A percentile compares a stretch with the other conserved stretches of the same genome.
Conservation (phyloP, 495 filamentous ascomycete genomes). For the Rhypophila decipiens region DNA sequence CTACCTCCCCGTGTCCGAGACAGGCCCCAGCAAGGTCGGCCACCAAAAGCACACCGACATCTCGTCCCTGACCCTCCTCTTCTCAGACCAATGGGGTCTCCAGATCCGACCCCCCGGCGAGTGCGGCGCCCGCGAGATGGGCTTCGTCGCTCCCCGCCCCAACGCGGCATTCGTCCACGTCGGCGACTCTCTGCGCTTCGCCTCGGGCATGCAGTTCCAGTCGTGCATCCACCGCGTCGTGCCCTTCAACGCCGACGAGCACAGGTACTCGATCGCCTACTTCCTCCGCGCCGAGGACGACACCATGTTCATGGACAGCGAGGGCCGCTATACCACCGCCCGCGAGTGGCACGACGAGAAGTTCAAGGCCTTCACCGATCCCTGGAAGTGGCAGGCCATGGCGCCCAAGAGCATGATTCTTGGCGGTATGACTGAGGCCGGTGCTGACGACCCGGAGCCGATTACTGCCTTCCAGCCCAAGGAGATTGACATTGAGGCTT, state of each 20-base stretch:
- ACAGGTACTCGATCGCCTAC: conserved; percentile 54
- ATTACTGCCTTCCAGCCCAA: not conserved
- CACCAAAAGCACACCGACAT: conserved; percentile 57
- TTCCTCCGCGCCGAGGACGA: conserved; percentile 51
- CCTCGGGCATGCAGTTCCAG: conserved; percentile 42
- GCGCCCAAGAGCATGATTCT: conserved; percentile 39
- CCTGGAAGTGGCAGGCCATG: conserved; percentile 36
- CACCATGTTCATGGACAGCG: conserved; percentile 44
- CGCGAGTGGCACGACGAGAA: conserved; percentile 53
- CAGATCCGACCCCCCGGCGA: conserved; percentile 44
- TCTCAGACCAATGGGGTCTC: conserved; percentile 51
- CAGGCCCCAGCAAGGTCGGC: conserved; percentile 35
- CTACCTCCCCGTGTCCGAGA: conserved; percentile 39
- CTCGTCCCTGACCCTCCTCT: conserved; percentile 50
- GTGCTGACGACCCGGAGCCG: conserved; percentile 20
- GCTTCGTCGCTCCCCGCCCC: conserved; percentile 43
- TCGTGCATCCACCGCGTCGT: conserved; percentile 53
- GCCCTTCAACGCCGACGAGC: conserved; percentile 40
- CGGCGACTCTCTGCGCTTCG: conserved; percentile 51
- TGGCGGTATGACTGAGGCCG: conserved; percentile 40
- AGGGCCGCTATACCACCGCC: conserved; percentile 42
- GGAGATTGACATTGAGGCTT: not conserved
- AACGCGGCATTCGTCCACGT: conserved; percentile 51
- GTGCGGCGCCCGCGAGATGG: conserved; percentile 40
- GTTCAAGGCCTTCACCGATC: conserved; percentile 48